Conservation (phyloP, 441 rosid genomes). For the Arabidopsis lyrata region DNA sequence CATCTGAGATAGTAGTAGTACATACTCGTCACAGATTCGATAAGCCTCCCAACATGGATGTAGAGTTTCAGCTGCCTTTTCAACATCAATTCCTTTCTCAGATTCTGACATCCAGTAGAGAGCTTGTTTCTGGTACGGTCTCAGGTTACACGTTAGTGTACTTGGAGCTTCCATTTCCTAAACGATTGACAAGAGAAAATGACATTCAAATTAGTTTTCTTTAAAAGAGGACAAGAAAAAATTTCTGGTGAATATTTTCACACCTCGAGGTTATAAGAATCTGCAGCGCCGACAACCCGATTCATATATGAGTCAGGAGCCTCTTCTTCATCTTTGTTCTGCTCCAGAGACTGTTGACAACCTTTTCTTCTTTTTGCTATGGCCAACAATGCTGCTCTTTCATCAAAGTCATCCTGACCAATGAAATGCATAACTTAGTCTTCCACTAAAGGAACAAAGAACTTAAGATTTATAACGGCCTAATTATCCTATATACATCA, state of each 20-base stretch:
- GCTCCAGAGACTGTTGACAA: slow-evolving; percentile 42
- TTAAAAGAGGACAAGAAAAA: background rate
- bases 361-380: slow-evolving; percentile 55
- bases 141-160: slow-evolving; percentile 57
- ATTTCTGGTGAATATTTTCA: background rate
- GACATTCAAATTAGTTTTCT: background rate
- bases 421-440: slow-evolving; percentile 20
- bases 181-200: slow-evolving; percentile 28
- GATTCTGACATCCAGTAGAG: slow-evolving; percentile 74
- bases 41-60: slow-evolving; percentile 84
- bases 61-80: slow-evolving; percentile 62
- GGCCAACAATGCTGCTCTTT: slow-evolving; percentile 51
- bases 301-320: slow-evolving; percentile 63
- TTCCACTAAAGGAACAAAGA: background rate
- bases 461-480: background rate
- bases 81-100: slow-evolving; percentile 65
- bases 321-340: slow-evolving; percentile 59
- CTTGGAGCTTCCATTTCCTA: slow-evolving; percentile 80
- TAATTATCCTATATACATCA: background rate
- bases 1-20: slow-evolving; percentile 12
- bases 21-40: slow-evolving; percentile 64
- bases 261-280: slow-evolving; percentile 64
- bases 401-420: slow-evolving; percentile 50
- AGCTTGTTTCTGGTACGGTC: slow-evolving; percentile 75
- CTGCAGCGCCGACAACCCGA: slow-evolving; percentile 68